Conservation (phyloP, 441 rosid species). For the Sinapis alba region DNA sequence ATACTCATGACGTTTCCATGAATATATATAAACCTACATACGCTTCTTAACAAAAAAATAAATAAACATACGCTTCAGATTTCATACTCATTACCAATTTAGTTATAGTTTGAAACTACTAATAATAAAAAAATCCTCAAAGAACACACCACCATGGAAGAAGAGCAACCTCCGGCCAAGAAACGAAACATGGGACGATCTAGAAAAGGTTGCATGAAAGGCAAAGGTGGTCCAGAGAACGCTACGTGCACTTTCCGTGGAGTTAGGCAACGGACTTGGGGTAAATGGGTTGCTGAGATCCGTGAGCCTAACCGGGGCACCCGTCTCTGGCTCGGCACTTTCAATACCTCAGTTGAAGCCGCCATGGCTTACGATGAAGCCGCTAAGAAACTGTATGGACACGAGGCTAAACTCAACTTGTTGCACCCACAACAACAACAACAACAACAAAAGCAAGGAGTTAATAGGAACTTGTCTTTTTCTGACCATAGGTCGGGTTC, state of each 20-base stretch:
- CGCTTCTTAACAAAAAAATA: no score
- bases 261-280: constrained; percentile 91
- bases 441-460: constrained; percentile 15
- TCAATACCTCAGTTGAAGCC: constrained; percentile 73
- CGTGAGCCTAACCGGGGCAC: constrained; percentile 77
- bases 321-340: constrained; percentile 87
- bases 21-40: constrained; percentile 28
- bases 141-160: constrained; percentile 29
- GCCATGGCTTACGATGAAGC: constrained; percentile 84
- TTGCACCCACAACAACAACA: constrained; percentile 38
- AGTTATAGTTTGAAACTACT: neutral
- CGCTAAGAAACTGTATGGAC: constrained; percentile 70
- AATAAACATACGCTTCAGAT: constrained; percentile 6
- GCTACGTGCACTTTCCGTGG: constrained; percentile 63
- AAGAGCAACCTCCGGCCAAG: constrained; percentile 37
- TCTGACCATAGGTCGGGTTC: constrained; percentile 19
- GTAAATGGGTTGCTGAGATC: constrained; percentile 93
- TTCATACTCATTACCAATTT: neutral
- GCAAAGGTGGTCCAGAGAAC: constrained; percentile 90
- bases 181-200: constrained; percentile 58
- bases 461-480: constrained; percentile 22
- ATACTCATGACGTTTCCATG: constrained; percentile 31
- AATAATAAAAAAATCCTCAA: neutral
- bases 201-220: constrained; percentile 86
- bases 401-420: constrained; percentile 62